phyloP scores from a whole-genome alignment of 371 early-diverging fungal species.

The Apophysomyces trapeziformis region DNA sequence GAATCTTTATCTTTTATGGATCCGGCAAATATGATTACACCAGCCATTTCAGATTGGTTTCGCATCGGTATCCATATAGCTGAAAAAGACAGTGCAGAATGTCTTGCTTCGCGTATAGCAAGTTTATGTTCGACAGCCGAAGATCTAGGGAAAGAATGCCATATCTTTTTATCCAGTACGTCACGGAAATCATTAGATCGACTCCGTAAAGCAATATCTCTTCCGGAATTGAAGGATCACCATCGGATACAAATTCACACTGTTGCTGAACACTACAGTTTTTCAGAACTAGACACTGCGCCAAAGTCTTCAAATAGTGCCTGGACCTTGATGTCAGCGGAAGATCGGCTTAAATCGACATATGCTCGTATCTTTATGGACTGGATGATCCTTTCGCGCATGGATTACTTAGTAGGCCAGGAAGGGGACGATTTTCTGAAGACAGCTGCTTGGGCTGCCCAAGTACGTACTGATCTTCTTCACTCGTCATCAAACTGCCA shows the following conservation, averaged over 20 bases:
- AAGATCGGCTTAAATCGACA: constrained; percentile 23
- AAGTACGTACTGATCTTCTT: constrained; percentile 41
- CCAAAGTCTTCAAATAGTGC: not conserved
- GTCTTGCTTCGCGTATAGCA: constrained; percentile 27
- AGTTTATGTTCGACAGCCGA: constrained; percentile 27
- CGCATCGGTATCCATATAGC: constrained; percentile 40
- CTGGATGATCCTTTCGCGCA: constrained; percentile 47
- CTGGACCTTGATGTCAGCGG: constrained; percentile 15
- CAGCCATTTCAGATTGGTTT: constrained; percentile 29
- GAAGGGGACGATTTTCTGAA: constrained; percentile 31
- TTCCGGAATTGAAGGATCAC: not conserved
- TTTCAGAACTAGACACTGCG: constrained; percentile 19
- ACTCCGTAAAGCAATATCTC: constrained; percentile 17
- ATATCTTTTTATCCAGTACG: constrained; percentile 36
- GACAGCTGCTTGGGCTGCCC: constrained; percentile 53
- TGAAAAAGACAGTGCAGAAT: constrained; percentile 8
- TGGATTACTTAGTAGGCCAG: constrained; percentile 48
- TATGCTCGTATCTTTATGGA: constrained; percentile 49
- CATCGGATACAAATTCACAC: constrained; percentile 27
- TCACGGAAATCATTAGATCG: constrained; percentile 7
- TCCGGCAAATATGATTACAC: constrained; percentile 13
- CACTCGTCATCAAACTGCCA: not conserved
- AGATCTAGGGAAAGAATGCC: constrained; percentile 26
- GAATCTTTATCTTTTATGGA: constrained; percentile 24
- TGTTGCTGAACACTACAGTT: constrained; percentile 29